Conservation (phyloP, 495 filamentous ascomycete genomes). For the Parachaetomium inaequale region DNA sequence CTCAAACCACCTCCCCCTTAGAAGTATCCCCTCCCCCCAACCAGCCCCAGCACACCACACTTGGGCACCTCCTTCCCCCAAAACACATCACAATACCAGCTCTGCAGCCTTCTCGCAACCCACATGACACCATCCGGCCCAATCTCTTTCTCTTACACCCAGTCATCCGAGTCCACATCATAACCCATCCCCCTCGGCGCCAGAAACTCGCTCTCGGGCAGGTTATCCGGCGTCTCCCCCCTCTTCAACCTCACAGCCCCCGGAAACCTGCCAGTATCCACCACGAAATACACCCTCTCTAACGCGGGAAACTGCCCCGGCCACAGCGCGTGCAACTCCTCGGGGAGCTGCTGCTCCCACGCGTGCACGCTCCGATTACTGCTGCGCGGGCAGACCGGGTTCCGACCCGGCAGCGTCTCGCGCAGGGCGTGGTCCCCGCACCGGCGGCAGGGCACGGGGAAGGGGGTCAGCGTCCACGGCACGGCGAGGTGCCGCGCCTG, state of each 20-base stretch:
- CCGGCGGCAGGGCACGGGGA: neutral
- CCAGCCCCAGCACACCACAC: neutral
- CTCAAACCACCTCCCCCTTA: too few relatives aligned
- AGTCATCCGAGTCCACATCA: neutral
- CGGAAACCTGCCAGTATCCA: neutral
- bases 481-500: neutral
- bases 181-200: neutral
- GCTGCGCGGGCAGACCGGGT: neutral
- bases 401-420: neutral
- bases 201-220: neutral
- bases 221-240: neutral
- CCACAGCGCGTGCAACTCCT: neutral
- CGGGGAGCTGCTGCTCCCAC: neutral
- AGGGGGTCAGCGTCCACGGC: neutral
- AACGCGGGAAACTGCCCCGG: neutral
- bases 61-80: neutral
- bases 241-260: neutral
- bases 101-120: neutral
- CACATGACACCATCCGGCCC: neutral
- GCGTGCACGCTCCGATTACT: neutral
- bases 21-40: neutral
- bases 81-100: neutral
- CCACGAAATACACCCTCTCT: neutral
- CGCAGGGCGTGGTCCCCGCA: neutral
- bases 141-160: neutral